Conservation (phyloP, 2,329 filamentous ascomycete species). For the Trichothecium sympodiale region DNA sequence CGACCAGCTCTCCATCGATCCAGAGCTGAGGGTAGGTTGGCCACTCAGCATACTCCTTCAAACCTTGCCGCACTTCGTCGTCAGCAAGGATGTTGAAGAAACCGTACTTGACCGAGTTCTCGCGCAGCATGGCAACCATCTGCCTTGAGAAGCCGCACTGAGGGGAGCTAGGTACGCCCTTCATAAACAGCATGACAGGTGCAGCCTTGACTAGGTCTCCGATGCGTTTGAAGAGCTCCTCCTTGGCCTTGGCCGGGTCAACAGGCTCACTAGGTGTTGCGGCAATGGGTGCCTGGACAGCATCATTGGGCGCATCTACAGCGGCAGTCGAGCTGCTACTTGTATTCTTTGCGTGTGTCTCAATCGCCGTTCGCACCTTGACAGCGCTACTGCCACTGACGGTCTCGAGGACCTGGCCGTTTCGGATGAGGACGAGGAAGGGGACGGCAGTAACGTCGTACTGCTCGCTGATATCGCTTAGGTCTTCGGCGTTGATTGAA, state of each 20-base stretch:
- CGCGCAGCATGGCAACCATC: conserved; percentile 73
- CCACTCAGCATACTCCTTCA: conserved; percentile 98
- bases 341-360: conserved; percentile 56
- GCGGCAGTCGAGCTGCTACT: conserved; percentile 20
- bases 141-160: conserved; percentile 92
- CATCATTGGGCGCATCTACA: conserved; percentile 21
- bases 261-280: conserved; percentile 23
- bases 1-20: conserved; percentile 80
- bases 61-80: conserved; percentile 88
- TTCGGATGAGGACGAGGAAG: conserved; percentile 73
- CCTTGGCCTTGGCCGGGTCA: conserved; percentile 55
- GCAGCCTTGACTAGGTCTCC: conserved; percentile 84
- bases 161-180: conserved; percentile 78
- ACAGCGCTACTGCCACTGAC: conserved; percentile 83
- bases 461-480: conserved; percentile 80
- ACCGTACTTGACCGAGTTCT: conserved; percentile 87
- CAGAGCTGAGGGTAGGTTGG: conserved; percentile 95
- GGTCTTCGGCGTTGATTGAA: conserved; percentile 85
- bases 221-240: conserved; percentile 74
- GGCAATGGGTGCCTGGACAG: conserved; percentile 19
- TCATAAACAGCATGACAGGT: conserved; percentile 98
- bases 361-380: conserved; percentile 76
- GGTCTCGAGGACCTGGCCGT: conserved; percentile 66
- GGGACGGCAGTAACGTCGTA: conserved; percentile 95
- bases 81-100: conserved; percentile 99